Percentiles rank a stretch among this genome's conserved stretches.
These are phyloP conservation scores for Hericium erinaceus DNA, from an alignment of 768 basidiomycete species.

Conservation along the genomic window DNA sequence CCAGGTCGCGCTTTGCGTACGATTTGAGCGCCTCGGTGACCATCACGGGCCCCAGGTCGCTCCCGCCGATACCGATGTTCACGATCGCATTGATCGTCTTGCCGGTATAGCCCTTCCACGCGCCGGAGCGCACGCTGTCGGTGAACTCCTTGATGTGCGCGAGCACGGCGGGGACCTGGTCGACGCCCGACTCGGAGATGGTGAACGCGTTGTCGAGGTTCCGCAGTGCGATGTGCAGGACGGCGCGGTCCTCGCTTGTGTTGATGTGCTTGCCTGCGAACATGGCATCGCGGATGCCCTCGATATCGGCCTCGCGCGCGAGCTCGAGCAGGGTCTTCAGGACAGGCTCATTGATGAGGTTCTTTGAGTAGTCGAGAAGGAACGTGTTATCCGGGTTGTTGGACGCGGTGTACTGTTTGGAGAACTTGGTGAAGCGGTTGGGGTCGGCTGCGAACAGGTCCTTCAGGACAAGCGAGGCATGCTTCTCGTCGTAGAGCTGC, in stretches of 20 bases:
- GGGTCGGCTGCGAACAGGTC: constrained; percentile 91
- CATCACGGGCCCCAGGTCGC: constrained; percentile 98
- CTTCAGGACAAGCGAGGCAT: constrained; percentile 71
- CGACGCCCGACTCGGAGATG: constrained; percentile 72
- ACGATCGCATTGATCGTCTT: constrained; percentile 91
- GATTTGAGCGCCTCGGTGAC: constrained; percentile 94
- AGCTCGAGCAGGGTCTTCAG: constrained; percentile 69
- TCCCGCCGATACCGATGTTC: constrained; percentile 98
- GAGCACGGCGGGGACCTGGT: constrained; percentile 77
- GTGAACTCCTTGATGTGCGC: constrained; percentile 89
- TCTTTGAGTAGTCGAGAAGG: constrained; percentile 96
- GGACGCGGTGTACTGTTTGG: constrained; percentile 59
- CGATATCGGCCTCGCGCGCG: constrained; percentile 79
- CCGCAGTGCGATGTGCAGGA: constrained; percentile 89
- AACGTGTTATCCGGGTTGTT: constrained; percentile 65
- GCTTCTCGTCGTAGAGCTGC: constrained; percentile 64
- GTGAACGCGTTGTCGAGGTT: constrained; percentile 67
- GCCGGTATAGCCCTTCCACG: constrained; percentile 96
- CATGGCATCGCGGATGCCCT: constrained; percentile 84
- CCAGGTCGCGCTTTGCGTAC: constrained; percentile 85
- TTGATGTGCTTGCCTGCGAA: constrained; percentile 96
- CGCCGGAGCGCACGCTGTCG: constrained; percentile 73
- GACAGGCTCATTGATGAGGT: constrained; percentile 83
- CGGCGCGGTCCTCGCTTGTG: constrained; percentile 95
- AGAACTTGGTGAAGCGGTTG: constrained; percentile 79